Conservation (phyloP, 108 stramenopile genomes). For the Nannochloropsis oceanica region DNA sequence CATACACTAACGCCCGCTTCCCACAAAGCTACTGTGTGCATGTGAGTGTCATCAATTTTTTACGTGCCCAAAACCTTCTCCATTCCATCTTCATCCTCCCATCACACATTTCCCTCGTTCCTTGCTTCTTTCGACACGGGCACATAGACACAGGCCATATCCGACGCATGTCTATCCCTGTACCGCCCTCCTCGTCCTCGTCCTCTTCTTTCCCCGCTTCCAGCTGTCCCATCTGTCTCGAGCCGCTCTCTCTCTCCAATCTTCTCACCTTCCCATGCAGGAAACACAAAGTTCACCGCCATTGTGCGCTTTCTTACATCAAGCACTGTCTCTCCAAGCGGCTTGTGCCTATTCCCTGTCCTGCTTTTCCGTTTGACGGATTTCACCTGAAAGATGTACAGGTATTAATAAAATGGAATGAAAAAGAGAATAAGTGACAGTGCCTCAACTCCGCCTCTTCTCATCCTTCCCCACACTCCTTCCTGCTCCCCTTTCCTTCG, state of each 20-base stretch:
- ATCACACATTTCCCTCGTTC: neutral
- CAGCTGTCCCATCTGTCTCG: neutral
- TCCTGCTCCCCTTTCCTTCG: neutral
- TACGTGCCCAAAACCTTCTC: neutral
- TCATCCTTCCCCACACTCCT: neutral
- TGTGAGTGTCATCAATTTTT: neutral
- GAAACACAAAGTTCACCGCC: neutral
- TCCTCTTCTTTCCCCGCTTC: neutral
- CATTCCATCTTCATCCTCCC: neutral
- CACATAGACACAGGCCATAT: too few relatives aligned
- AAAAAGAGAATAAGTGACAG: neutral
- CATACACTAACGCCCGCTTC: too few relatives aligned
- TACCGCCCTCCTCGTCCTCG: too few relatives aligned
- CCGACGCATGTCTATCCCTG: too few relatives aligned
- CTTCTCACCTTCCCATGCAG: neutral
- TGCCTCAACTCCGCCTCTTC: neutral
- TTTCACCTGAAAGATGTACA: neutral
- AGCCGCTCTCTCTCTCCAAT: neutral
- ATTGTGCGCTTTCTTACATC: neutral
- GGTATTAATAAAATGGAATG: neutral
- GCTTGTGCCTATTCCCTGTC: neutral
- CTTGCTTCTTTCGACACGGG: too few relatives aligned
- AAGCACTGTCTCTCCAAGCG: neutral
- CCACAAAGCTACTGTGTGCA: too few relatives aligned
- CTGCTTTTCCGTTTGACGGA: neutral